Evolutionary conservation across 306 rosid species (phyloP).

Genomic region (barrel medic (Medicago truncatula)): MtrunA17r5.0-ANR NC_053046.1:30555001-30555500

Average conservation of each 20-base stretch:
- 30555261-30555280: not conserved
- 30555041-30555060: not conserved
- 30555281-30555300: not conserved
- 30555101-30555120: not conserved
- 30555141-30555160: not conserved
- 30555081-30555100: not conserved
- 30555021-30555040: not conserved
- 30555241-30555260: not conserved
- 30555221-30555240: not conserved
- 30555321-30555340: not conserved
- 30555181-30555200: not conserved
- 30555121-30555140: not conserved
- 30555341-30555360: constrained; percentile 27
- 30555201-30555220: not conserved
- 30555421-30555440: not conserved
- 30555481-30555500: no score
- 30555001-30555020: not conserved
- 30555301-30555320: not conserved
- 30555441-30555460: not conserved
- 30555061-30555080: not conserved
- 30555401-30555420: not conserved
- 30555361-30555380: not conserved
- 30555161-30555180: not conserved
- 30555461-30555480: not conserved
- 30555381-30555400: not conserved